Evolutionary conservation across 2,329 filamentous ascomycete genomes (phyloP).

Genomic region (Cucurbitaria berberidis): DNA sequence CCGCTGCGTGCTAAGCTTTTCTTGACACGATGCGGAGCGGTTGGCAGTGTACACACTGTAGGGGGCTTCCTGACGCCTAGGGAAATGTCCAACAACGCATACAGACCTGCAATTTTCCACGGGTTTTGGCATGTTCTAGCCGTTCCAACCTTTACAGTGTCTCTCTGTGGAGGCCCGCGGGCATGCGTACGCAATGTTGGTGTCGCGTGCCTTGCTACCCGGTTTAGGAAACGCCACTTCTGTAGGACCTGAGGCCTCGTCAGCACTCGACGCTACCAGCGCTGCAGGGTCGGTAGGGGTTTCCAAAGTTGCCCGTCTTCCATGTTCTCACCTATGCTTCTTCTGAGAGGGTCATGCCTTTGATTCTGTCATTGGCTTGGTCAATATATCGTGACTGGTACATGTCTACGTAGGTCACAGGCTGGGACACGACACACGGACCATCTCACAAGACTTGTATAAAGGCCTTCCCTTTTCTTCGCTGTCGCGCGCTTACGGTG

Average conservation of each 20-base stretch:
- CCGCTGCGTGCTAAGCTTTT: constrained; percentile 23
- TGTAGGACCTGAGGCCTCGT: constrained; percentile 11
- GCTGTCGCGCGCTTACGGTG: background rate
- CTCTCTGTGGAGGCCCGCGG: too few relatives aligned
- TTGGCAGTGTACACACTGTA: background rate
- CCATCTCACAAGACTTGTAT: background rate
- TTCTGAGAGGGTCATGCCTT: too few relatives aligned
- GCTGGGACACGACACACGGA: background rate
- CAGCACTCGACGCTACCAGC: constrained; percentile 1
- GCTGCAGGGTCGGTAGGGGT: background rate
- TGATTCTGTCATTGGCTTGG: too few relatives aligned
- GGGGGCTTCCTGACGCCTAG: too few relatives aligned
- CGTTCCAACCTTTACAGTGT: too few relatives aligned
- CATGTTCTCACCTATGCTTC: too few relatives aligned
- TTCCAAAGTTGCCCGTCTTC: background rate
- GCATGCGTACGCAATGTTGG: constrained; percentile 2
- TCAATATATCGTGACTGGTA: background rate
- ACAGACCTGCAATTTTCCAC: background rate
- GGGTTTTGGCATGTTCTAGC: too few relatives aligned
- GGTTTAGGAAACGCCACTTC: constrained; percentile 2
- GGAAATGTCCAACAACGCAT: background rate
- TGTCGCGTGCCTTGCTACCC: constrained; percentile 10
- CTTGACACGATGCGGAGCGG: too few relatives aligned
- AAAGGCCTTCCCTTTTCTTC: background rate
- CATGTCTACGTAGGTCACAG: background rate